Evolutionary conservation across 2,329 filamentous ascomycete genomes (phyloP), one percentile per base, ranked within the genome.

Genomic region (Phaeosphaeriaceae sp.): DNA sequence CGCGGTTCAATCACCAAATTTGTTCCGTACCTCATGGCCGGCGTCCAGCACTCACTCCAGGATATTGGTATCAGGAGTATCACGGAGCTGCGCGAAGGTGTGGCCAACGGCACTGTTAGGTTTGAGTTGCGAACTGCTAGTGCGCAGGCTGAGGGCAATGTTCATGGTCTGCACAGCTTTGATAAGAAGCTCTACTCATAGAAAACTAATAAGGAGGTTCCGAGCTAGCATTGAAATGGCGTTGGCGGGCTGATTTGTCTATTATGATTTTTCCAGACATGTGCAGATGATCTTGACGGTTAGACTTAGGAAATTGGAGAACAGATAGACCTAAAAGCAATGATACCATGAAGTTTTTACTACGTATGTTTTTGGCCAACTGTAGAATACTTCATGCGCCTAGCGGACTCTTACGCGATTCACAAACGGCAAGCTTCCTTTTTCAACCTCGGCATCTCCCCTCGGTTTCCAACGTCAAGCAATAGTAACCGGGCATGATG

Each of bases 161-260:
- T 99, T 54, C 95, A 97, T 79, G 85, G 86, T 51, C 92, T 99
- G 83, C 92, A 97, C 81, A 93, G 90, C 74, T 97, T 96, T 74
- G 94, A 97, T 83, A 99, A 99, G 89, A 99, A 97, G 85, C 88
- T 99, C 63, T 99, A 96, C 78, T 91, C 92, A 67, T 97, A 86
- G 57, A 54, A 9, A 16, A 30, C 6, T 26, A 29, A 42, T 28
- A 39, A 28, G 15, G 13, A 42, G 6, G 33, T 21, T 41, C 48
- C n/a, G 35, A 44, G 32, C 38, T 54, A 70, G 66, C 67, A 71
- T 70, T 56, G 57, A 49, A 61, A 51, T 46, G 69, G 65, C 64
- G 63, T 69, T 65, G 52, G 57, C 52, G 37, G 33, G 53, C 35
- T 35, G 52, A 43, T 39, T 37, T 62, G 41, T 48, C 38, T 32